These are phyloP conservation scores for Zoysia matrella DNA, from an alignment of 202 grass and related monocot species.

Conservation along the genomic window DNA sequence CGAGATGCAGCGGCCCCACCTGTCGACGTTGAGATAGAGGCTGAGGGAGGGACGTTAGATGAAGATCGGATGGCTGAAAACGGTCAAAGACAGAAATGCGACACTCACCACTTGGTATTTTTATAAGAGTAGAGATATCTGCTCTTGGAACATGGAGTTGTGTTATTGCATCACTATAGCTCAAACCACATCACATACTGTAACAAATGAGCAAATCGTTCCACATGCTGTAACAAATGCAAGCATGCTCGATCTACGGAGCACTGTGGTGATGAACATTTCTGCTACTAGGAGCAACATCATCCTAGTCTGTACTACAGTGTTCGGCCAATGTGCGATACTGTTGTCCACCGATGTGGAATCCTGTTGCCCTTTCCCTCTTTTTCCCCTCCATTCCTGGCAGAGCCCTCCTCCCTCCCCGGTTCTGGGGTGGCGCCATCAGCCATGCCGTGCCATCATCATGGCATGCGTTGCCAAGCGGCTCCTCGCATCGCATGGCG, in stretches of 20 bases:
- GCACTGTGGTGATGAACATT: background rate
- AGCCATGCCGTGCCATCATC: background rate
- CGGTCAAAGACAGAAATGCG: too few species aligned
- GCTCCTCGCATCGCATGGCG: slow-evolving; percentile 41
- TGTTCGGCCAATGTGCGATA: background rate
- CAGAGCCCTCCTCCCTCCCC: too few species aligned
- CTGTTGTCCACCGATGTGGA: background rate
- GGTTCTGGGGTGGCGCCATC: slow-evolving; percentile 3
- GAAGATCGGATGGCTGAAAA: too few species aligned
- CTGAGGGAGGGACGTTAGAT: too few species aligned
- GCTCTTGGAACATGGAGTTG: too few species aligned
- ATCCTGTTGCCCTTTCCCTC: slow-evolving; percentile 30
- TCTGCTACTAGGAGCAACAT: background rate
- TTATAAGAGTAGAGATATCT: background rate
- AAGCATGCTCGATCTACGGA: background rate
- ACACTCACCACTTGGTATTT: too few species aligned
- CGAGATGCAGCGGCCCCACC: too few species aligned
- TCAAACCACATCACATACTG: background rate
- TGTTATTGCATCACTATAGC: background rate
- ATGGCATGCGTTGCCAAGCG: too few species aligned
- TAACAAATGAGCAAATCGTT: background rate
- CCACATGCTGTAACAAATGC: background rate
- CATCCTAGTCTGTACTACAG: background rate
- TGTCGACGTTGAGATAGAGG: too few species aligned
- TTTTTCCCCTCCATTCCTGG: background rate